Evolutionary conservation across 108 stramenopile genomes (phyloP).

Genomic region (Pelagomonas calceolata): DNA sequence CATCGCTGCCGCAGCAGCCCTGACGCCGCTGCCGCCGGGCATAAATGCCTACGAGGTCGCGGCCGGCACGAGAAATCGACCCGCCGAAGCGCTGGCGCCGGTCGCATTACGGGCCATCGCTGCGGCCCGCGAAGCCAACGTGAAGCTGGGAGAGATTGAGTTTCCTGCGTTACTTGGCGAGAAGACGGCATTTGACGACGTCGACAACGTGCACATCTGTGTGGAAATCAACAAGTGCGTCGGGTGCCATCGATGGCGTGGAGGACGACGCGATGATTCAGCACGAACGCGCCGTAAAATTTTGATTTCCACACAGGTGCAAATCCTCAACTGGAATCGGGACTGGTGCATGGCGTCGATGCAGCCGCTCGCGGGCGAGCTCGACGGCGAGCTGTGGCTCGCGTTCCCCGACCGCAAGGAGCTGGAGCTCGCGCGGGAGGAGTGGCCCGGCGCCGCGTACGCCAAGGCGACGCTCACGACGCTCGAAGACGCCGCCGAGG

Average conservation of each 20-base stretch:
- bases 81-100: slow-evolving; percentile 53
- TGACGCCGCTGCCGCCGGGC: slow-evolving; percentile 45
- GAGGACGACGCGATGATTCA: too few relatives aligned
- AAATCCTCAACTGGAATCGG: slow-evolving; percentile 62
- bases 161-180: slow-evolving; percentile 63
- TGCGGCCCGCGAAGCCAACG: slow-evolving; percentile 28
- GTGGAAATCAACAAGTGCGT: too few relatives aligned
- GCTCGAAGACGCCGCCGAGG: slow-evolving; percentile 30
- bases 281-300: too few relatives aligned
- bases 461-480: slow-evolving; percentile 53
- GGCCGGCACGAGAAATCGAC: slow-evolving; percentile 39
- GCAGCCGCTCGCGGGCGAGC: slow-evolving; percentile 25
- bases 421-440: slow-evolving; percentile 53
- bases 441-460: slow-evolving; percentile 57
- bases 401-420: slow-evolving; percentile 70
- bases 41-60: slow-evolving; percentile 65
- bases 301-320: too few relatives aligned
- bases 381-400: slow-evolving; percentile 43
- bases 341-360: slow-evolving; percentile 60
- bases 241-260: too few relatives aligned
- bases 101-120: slow-evolving; percentile 33
- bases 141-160: slow-evolving; percentile 51
- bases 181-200: slow-evolving; percentile 73
- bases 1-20: too few relatives aligned
- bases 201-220: slow-evolving; percentile 54